phyloP scores from a whole-genome alignment of 1,284 basidiomycete genomes.

The Ganoderma resinaceum region DNA sequence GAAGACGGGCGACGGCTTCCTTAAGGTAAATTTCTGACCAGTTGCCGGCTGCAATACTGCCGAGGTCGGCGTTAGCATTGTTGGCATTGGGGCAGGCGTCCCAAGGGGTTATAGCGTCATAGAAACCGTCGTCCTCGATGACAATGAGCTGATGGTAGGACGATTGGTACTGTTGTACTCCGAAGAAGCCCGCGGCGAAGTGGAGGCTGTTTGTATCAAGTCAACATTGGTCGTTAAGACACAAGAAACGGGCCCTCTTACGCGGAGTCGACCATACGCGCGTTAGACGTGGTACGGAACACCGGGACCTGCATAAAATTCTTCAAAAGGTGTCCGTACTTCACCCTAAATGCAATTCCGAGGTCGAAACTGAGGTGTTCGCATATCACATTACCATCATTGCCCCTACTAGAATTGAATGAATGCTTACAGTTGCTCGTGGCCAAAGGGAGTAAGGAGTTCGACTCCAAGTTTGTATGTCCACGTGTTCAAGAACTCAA shows the following conservation, averaged over 20 bases:
- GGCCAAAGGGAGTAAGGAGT: slow-evolving; percentile 62
- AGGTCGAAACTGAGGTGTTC: slow-evolving; percentile 49
- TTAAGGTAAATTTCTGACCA: slow-evolving; percentile 65
- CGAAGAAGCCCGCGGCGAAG: slow-evolving; percentile 70
- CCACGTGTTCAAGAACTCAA: slow-evolving; percentile 63
- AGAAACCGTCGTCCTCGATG: slow-evolving; percentile 58
- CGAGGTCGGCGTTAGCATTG: slow-evolving; percentile 44
- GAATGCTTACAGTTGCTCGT: slow-evolving; percentile 53
- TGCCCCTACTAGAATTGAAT: background rate
- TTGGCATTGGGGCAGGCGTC: slow-evolving; percentile 50
- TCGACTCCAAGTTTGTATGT: slow-evolving; percentile 63
- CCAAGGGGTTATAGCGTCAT: slow-evolving; percentile 66
- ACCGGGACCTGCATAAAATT: slow-evolving; percentile 59
- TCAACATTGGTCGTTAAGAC: background rate
- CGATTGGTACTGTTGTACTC: slow-evolving; percentile 53
- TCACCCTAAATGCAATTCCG: slow-evolving; percentile 55
- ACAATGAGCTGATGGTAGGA: slow-evolving; percentile 59
- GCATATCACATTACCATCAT: background rate
- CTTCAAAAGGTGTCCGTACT: slow-evolving; percentile 66
- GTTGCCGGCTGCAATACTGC: slow-evolving; percentile 39
- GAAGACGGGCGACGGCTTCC: slow-evolving; percentile 56
- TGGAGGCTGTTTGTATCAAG: slow-evolving; percentile 43
- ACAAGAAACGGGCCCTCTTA: slow-evolving; percentile 40
- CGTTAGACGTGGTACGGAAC: slow-evolving; percentile 65
- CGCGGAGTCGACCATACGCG: slow-evolving; percentile 62